These are phyloP conservation scores for Penicillium cosmopolitanum DNA, from an alignment of 495 filamentous ascomycete genomes.

Conservation along the genomic window DNA sequence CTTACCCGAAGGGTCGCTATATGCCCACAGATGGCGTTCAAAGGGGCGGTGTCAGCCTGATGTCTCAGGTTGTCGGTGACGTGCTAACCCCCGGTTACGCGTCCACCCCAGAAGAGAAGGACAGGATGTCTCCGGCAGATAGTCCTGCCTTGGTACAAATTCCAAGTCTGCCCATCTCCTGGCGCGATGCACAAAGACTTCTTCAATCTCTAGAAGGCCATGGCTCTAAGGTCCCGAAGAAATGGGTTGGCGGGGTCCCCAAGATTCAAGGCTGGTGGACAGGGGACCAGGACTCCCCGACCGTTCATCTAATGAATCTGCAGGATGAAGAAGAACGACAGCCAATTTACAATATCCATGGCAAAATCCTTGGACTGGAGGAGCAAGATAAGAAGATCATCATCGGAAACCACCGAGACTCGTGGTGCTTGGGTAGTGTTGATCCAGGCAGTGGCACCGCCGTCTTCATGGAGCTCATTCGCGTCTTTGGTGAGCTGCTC, in stretches of 20 bases:
- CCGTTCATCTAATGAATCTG: constrained; percentile 81
- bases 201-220: constrained; percentile 76
- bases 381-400: constrained; percentile 83
- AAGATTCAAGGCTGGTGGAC: constrained; percentile 80
- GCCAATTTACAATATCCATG: constrained; percentile 89
- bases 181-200: constrained; percentile 82
- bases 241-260: constrained; percentile 77
- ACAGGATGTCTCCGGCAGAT: constrained; percentile 65
- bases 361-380: constrained; percentile 79
- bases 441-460: constrained; percentile 90
- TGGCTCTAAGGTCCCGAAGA: constrained; percentile 68
- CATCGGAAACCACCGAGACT: constrained; percentile 91
- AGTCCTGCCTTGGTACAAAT: constrained; percentile 77
- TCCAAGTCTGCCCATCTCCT: constrained; percentile 84
- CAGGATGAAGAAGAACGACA: constrained; percentile 83
- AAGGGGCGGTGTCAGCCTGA: constrained; percentile 79
- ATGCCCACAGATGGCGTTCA: constrained; percentile 83
- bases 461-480: constrained; percentile 83
- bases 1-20: constrained; percentile 73
- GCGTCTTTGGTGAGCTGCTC: constrained; percentile 76
- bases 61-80: constrained; percentile 82
- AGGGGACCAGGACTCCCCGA: constrained; percentile 73
- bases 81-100: constrained; percentile 86
- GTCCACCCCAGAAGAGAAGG: constrained; percentile 68
- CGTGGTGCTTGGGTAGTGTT: constrained; percentile 87